These are phyloP conservation scores for Cercospora sojina DNA, from an alignment of 2,329 filamentous ascomycete species.

Conservation along the genomic window DNA sequence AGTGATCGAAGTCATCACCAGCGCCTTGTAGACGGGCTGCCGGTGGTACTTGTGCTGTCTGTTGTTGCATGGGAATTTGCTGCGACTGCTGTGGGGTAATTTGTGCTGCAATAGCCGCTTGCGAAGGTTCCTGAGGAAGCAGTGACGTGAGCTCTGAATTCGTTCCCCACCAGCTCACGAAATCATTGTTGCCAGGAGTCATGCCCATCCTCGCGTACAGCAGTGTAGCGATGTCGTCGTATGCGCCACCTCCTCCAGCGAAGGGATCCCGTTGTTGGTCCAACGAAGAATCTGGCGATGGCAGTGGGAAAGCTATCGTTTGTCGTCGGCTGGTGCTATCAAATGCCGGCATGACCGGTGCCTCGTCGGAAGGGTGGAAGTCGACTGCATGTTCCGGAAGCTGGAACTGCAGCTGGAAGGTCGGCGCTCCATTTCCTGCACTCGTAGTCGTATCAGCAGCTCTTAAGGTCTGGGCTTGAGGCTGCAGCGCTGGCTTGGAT, in stretches of 20 bases:
- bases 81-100: not conserved
- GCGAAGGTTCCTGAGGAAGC: not conserved
- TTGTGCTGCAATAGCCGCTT: not conserved
- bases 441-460: not conserved
- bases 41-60: not conserved
- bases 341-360: not conserved
- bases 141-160: not conserved
- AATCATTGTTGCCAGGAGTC: conserved; percentile 3
- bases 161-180: conserved; percentile 6
- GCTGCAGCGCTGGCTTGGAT: not conserved
- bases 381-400: not conserved
- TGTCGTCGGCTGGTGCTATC: conserved; percentile 14
- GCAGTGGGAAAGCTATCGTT: conserved; percentile 12
- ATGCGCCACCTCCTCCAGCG: conserved; percentile 10
- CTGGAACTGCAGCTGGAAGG: not conserved
- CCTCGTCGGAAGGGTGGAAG: not conserved
- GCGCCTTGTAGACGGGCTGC: not conserved
- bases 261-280: conserved; percentile 11
- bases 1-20: not conserved
- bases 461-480: not conserved
- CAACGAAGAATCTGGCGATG: not conserved
- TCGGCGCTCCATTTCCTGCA: not conserved
- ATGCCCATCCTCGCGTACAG: conserved; percentile 5
- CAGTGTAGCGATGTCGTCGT: conserved; percentile 14
- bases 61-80: not conserved